Evolutionary conservation across 176 grass and related monocot species (phyloP).

Genomic region (Juncus effusus): DNA sequence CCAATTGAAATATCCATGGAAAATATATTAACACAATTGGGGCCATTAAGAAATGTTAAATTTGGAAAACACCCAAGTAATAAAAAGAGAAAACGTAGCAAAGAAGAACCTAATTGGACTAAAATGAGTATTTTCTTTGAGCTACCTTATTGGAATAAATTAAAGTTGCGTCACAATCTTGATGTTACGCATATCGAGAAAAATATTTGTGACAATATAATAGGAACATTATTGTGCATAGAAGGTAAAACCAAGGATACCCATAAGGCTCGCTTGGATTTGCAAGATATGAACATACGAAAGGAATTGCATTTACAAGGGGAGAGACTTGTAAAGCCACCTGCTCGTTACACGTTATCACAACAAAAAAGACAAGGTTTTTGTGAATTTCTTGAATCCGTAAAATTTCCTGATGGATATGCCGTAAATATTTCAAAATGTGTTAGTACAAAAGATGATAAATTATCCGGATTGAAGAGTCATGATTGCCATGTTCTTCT

Average conservation of each 20-base stretch:
- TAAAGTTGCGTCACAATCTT: slow-evolving; percentile 4
- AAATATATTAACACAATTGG: background rate
- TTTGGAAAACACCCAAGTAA: background rate
- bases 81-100: background rate
- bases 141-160: slow-evolving; percentile 1
- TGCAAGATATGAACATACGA: slow-evolving; percentile 16
- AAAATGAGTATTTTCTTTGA: slow-evolving; percentile 21
- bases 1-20: background rate
- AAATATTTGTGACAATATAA: slow-evolving; percentile 4
- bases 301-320: slow-evolving; percentile 1
- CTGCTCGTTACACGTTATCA: background rate
- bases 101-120: slow-evolving; percentile 6
- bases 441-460: slow-evolving; percentile 11
- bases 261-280: slow-evolving; percentile 22
- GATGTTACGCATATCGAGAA: slow-evolving; percentile 17
- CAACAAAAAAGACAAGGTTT: background rate
- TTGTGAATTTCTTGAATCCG: background rate
- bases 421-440: slow-evolving; percentile 19
- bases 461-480: slow-evolving; percentile 13
- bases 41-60: slow-evolving; percentile 4
- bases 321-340: background rate
- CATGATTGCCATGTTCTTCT: slow-evolving; percentile 32
- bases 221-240: background rate
- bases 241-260: slow-evolving; percentile 21
- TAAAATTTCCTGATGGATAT: slow-evolving; percentile 21